Evolutionary conservation across 305 asterid genomes (phyloP), one percentile per base, ranked within the genome.

Genomic region (Solanum chacoense): DNA sequence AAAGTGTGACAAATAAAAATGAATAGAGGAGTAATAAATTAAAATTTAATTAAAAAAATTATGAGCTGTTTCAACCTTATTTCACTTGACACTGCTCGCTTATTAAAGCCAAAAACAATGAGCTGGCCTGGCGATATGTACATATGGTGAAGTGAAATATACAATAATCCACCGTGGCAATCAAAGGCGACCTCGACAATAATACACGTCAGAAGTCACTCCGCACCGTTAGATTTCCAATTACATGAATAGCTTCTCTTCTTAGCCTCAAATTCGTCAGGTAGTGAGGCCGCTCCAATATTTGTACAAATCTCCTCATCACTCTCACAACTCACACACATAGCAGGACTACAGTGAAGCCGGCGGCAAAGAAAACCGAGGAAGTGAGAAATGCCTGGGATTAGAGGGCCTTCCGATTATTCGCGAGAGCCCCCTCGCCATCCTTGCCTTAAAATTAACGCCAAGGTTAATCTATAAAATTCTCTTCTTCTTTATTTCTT

Each of bases 371-470:
- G 69, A 81, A 74, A 63, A 22, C 2, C n/a, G 80, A 74, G 31
- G 28, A 59, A 26, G 63, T 9, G 81, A 88, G 74, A 89, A 87
- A 92, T 96, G 99, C 98, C 98, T 18, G 98, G 98, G 85, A 72
- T 95, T 45, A 88, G 74, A 31, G 98, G 91, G 63, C 99, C 98
- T 38, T 96, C 98, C 32, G 97, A 96, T 93, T 95, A 96, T 80
- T 90, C 91, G 40, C 93, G 91, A 87, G 98, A 95, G 65, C 99
- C 99, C 84, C 90, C 93, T 83, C 99, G 98, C 40, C 97, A 96
- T 85, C 96, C 96, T 90, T 88, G 89, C 45, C 98, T 96, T 86
- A 90, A 90, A 4, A 89, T 96, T 88, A 96, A 96, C 91, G 38
- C 98, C 91, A 96, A 95, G 99, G 98, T 93, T 85, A 12, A n/a